Evolutionary conservation across 805 yeast genomes (phyloP), one percentile per base, ranked within the genome.

Genomic region (Kodamaea hsintzibuensis): DNA sequence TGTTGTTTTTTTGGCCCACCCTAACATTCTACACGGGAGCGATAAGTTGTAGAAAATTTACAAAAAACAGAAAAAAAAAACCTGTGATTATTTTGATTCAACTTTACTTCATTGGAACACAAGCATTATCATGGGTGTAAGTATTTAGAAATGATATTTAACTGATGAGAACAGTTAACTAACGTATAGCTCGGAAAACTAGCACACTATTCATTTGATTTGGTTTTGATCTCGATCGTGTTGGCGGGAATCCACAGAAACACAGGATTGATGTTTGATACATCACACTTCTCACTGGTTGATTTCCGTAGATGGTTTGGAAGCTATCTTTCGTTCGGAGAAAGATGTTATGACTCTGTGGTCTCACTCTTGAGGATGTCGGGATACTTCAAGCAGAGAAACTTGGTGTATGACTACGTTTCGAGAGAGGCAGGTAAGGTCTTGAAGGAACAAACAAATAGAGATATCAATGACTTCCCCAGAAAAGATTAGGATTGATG

Each of bases 191-290:
- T 88, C 42, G 91, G 91, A 2, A 82, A 77, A 66, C 60, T 86
- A 53, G 68, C 88, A 9, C 97, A 91, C 70, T 82, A 83, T 61
- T 82, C 93, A 0, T 63, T 91, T 53, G 98, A 92, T 65, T 78
- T 91, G 57, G 82, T 92, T 2, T 75, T 92, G 54, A 74, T 90
- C 7, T 89, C 97, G 1, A 83, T 95, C 67, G 76, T 92, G 12
- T 73, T 93, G 44, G 97, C 98, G 0, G 96, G 96, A 2, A 80
- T 92, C 51, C 87, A 90, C 66, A 81, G 91, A 57, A 85, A 89
- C 57, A 88, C 97, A 0, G 98, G 98, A 0, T 75, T 85, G 47
- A 81, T 80, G 56, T 67, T 84, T 68, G 77, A 82, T 65, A 76
- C 85, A 7, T 63, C 73, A 33, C 66, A 70, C 50, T 76, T 83